Evolutionary conservation across 768 basidiomycete genomes (phyloP).

Genomic region (Gelatoporia subvermispora): DNA sequence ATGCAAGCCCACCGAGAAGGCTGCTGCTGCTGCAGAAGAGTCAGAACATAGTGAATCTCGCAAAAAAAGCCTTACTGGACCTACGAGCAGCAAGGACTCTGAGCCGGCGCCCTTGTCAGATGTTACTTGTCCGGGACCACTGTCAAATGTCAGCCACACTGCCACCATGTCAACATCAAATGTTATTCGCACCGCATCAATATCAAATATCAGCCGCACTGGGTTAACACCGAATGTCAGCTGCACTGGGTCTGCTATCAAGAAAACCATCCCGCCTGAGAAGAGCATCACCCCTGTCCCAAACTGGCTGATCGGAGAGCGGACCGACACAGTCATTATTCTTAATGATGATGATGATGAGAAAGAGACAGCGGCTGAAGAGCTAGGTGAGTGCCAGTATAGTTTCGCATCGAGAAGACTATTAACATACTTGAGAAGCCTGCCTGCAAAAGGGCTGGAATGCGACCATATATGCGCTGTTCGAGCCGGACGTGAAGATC

Average conservation of each 20-base stretch:
- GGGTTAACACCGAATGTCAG: not conserved
- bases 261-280: not conserved
- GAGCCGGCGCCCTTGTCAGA: too few relatives aligned
- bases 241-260: not conserved
- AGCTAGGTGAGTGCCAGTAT: constrained; percentile 8
- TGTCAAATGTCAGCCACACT: too few relatives aligned
- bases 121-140: too few relatives aligned
- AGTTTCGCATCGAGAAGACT: too few relatives aligned
- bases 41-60: too few relatives aligned
- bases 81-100: too few relatives aligned
- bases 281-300: not conserved
- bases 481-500: constrained; percentile 22
- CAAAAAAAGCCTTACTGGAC: too few relatives aligned
- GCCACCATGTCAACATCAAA: not conserved
- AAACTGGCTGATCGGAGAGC: too few relatives aligned
- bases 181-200: not conserved
- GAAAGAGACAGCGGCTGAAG: not conserved
- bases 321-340: not conserved
- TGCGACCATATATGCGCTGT: constrained; percentile 33
- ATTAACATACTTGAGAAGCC: constrained; percentile 5
- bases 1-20: not conserved
- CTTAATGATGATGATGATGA: not conserved
- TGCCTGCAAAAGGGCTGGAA: constrained; percentile 25
- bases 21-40: not conserved
- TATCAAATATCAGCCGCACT: not conserved